phyloP scores from a whole-genome alignment of 2,329 filamentous ascomycete genomes.

The Diaporthe sp. region DNA sequence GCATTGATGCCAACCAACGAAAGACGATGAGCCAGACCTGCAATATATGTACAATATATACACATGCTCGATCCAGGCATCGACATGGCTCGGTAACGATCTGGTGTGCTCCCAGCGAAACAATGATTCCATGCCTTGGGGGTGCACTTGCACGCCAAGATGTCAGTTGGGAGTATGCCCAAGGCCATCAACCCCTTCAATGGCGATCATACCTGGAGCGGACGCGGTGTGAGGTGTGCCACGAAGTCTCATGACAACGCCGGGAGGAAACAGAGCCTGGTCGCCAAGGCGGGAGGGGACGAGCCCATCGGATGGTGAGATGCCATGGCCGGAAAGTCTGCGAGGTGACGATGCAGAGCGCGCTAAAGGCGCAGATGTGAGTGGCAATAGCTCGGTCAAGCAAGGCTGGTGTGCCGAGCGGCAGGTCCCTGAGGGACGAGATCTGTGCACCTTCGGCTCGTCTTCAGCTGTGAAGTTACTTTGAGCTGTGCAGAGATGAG shows the following conservation, averaged over 20 bases:
- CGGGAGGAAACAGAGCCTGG: neutral
- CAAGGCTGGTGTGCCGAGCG: neutral
- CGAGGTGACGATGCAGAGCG: slow-evolving; percentile 26
- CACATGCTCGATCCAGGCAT: slow-evolving; percentile 20
- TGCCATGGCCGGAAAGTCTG: slow-evolving; percentile 10
- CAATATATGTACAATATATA: slow-evolving; percentile 20
- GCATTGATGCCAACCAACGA: neutral
- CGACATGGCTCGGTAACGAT: neutral
- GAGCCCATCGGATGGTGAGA: slow-evolving; percentile 23
- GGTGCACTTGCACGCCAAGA: slow-evolving; percentile 17
- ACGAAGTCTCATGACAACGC: slow-evolving; percentile 21
- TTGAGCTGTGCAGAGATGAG: neutral
- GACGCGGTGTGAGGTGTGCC: slow-evolving; percentile 12
- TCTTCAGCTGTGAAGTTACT: neutral
- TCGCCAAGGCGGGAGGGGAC: slow-evolving; percentile 13
- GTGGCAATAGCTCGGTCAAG: neutral
- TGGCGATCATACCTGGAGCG: slow-evolving; percentile 36
- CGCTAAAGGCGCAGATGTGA: neutral
- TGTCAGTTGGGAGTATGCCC: slow-evolving; percentile 21
- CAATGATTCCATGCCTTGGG: neutral
- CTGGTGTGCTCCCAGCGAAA: slow-evolving; percentile 4
- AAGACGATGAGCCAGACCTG: neutral
- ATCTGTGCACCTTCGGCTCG: neutral
- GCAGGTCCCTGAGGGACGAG: neutral
- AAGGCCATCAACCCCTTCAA: slow-evolving; percentile 34